Evolutionary conservation across 306 rosid genomes (phyloP).

Genomic region (Begonia loranthoides): DNA sequence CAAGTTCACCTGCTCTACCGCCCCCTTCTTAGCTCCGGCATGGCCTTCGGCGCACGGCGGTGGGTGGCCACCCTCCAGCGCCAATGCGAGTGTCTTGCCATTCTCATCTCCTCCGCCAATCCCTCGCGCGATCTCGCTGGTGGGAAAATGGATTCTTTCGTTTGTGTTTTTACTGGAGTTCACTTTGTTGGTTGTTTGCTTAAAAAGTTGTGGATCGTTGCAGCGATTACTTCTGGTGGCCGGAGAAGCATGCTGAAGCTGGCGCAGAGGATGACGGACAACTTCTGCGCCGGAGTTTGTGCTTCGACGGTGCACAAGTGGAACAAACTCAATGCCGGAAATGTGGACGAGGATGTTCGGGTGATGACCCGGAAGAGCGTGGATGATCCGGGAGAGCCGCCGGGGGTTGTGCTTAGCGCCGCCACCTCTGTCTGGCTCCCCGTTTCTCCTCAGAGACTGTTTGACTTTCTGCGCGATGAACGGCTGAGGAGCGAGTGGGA

Average conservation of each 20-base stretch:
- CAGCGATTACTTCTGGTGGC: conserved; percentile 48
- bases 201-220: too few relatives aligned
- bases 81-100: conserved; percentile 77
- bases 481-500: conserved; percentile 91
- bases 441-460: conserved; percentile 45
- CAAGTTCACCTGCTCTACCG: conserved; percentile 65
- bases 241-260: conserved; percentile 87
- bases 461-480: conserved; percentile 77
- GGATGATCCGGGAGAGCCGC: conserved; percentile 90
- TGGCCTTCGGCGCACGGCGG: conserved; percentile 78
- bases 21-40: conserved; percentile 56
- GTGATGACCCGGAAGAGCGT: conserved; percentile 89
- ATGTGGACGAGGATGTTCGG: conserved; percentile 60
- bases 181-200: too few relatives aligned
- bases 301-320: conserved; percentile 85
- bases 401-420: conserved; percentile 84
- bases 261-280: conserved; percentile 88
- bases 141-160: too few relatives aligned
- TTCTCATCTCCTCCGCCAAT: conserved; percentile 57
- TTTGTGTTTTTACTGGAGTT: too few relatives aligned
- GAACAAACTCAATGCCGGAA: conserved; percentile 61
- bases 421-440: conserved; percentile 95
- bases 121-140: conserved; percentile 37
- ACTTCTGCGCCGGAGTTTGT: conserved; percentile 83
- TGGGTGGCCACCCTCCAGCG: conserved; percentile 92